These are phyloP conservation scores for Talaromyces sp. DNA, from an alignment of 2,329 filamentous ascomycete genomes.

Conservation along the genomic window DNA sequence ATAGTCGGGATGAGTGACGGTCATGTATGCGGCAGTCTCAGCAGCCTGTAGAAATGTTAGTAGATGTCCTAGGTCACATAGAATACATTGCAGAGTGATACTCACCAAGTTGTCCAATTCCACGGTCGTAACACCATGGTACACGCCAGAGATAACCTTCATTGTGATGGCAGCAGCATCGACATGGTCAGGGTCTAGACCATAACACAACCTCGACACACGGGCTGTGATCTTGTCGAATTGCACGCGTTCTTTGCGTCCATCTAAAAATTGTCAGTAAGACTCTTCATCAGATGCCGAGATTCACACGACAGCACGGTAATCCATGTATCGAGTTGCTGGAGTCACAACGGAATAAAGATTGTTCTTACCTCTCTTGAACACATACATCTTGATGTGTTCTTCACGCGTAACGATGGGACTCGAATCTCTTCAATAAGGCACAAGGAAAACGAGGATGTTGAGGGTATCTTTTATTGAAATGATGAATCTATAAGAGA, in stretches of 20 bases:
- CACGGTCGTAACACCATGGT: slow-evolving; percentile 93
- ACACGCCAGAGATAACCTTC: slow-evolving; percentile 99
- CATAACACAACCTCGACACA: slow-evolving; percentile 95
- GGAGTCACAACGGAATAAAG: slow-evolving; percentile 1
- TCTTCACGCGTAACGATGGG: slow-evolving; percentile 3
- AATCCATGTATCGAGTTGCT: slow-evolving; percentile 18
- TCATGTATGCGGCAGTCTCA: slow-evolving; percentile 99
- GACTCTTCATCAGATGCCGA: background rate
- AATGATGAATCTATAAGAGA: background rate
- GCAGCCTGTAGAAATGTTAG: slow-evolving; percentile 62
- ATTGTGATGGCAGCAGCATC: slow-evolving; percentile 97
- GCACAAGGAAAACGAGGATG: background rate
- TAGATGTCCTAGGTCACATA: slow-evolving; percentile 14
- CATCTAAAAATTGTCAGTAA: slow-evolving; percentile 57
- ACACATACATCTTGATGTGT: slow-evolving; percentile 53
- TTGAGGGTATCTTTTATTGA: background rate
- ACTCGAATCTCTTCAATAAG: background rate
- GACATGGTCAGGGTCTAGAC: slow-evolving; percentile 89
- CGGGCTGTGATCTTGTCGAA: slow-evolving; percentile 99
- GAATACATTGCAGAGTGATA: background rate
- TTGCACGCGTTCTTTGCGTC: slow-evolving; percentile 98
- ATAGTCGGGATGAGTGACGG: slow-evolving; percentile 97
- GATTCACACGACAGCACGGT: background rate
- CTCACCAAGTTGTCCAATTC: slow-evolving; percentile 95
- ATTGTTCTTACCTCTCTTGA: slow-evolving; percentile 53